Conservation (phyloP, 2,329 filamentous ascomycete genomes). For the Neofusicoccum kwambonambiense region DNA sequence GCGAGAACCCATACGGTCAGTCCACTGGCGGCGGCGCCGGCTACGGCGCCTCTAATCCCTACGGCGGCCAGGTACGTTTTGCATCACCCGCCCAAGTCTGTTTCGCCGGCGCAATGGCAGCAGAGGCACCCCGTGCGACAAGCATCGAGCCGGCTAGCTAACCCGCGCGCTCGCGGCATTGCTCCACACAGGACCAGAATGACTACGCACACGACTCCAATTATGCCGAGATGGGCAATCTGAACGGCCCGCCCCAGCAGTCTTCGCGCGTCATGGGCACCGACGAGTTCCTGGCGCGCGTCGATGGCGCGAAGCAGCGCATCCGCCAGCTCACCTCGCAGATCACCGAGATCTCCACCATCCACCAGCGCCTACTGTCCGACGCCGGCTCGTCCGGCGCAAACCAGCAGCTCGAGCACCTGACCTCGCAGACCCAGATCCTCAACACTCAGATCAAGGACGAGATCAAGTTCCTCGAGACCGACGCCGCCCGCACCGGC, state of each 20-base stretch:
- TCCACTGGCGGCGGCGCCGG: constrained; percentile 7
- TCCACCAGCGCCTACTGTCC: constrained; percentile 70
- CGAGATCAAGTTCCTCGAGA: constrained; percentile 73
- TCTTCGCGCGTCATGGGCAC: constrained; percentile 54
- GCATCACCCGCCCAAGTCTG: not conserved
- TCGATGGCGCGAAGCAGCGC: constrained; percentile 65
- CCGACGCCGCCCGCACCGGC: constrained; percentile 64
- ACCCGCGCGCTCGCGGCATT: constrained; percentile 28
- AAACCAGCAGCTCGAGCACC: constrained; percentile 61
- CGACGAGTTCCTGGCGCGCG: constrained; percentile 66
- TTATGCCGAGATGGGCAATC: constrained; percentile 28
- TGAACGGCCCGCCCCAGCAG: constrained; percentile 34
- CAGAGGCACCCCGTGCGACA: not conserved
- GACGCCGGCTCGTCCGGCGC: constrained; percentile 56
- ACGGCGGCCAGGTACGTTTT: constrained; percentile 29
- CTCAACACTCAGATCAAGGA: constrained; percentile 75
- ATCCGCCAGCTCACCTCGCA: constrained; percentile 66
- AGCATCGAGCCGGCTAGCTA: constrained; percentile 18
- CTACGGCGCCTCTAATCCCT: constrained; percentile 34
- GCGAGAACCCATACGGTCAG: constrained; percentile 55
- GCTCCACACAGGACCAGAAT: constrained; percentile 27
- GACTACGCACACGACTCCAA: constrained; percentile 40
- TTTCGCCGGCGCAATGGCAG: not conserved
- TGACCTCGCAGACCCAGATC: constrained; percentile 68
- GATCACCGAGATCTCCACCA: constrained; percentile 64